A percentile compares a stretch with the other conserved stretches of the same genome.
These are phyloP conservation scores for Adansonia madagascariensis DNA, from an alignment of 441 rosid genomes.

Conservation along the genomic window DNA sequence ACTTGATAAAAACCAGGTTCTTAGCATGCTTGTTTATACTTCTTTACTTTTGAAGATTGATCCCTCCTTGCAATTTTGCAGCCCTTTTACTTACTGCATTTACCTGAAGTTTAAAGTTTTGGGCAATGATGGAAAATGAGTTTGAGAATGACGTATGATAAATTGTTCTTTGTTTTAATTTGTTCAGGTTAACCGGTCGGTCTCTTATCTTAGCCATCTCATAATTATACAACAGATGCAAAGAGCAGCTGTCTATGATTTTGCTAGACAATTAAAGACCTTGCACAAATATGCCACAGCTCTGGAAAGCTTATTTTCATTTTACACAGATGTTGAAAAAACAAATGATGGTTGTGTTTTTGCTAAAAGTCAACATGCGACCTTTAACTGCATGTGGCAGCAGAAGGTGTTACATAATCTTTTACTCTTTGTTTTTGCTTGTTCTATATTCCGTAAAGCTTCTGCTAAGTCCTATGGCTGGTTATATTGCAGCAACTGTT, in stretches of 20 bases:
- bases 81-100: background rate
- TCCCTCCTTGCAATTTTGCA: background rate
- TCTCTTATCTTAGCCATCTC: conserved; percentile 87
- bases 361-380: conserved; percentile 53
- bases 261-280: conserved; percentile 55
- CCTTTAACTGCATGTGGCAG: conserved; percentile 68
- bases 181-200: conserved; percentile 68
- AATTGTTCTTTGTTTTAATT: conserved; percentile 27
- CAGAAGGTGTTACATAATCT: conserved; percentile 65
- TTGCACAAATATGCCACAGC: conserved; percentile 51
- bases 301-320: conserved; percentile 46
- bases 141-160: background rate
- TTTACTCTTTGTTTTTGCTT: conserved; percentile 3
- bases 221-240: conserved; percentile 76
- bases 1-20: background rate
- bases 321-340: conserved; percentile 29
- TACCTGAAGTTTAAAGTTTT: background rate
- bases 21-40: background rate
- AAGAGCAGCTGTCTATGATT: conserved; percentile 64
- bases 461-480: conserved; percentile 19
- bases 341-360: conserved; percentile 44
- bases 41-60: background rate
- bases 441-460: conserved; percentile 12
- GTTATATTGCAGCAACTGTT: conserved; percentile 67
- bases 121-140: background rate